Conservation (phyloP, 805 yeast genomes). For the Saccharomycopsis fibuligera region DNA sequence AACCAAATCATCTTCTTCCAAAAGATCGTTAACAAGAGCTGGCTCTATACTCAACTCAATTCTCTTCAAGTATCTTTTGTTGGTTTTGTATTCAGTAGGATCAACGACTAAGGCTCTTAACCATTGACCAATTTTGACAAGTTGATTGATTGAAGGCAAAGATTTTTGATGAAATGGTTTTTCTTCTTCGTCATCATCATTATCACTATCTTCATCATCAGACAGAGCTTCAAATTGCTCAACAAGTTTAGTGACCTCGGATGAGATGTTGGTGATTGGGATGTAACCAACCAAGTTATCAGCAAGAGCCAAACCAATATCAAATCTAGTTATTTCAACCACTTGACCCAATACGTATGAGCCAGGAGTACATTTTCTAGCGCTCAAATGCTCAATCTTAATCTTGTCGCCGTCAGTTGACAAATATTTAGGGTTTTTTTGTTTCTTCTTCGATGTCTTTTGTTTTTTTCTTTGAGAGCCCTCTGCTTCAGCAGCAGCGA, state of each 20-base stretch:
- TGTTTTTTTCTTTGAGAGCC: slow-evolving; percentile 30
- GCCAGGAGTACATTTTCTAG: slow-evolving; percentile 64
- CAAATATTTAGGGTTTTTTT: no score
- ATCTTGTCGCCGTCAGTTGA: slow-evolving; percentile 26
- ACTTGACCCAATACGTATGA: slow-evolving; percentile 75
- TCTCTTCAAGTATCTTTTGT: slow-evolving; percentile 44
- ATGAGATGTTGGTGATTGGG: slow-evolving; percentile 67
- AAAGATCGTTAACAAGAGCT: slow-evolving; percentile 51
- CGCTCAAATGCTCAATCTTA: slow-evolving; percentile 56
- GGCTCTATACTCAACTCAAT: slow-evolving; percentile 74
- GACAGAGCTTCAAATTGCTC: slow-evolving; percentile 50
- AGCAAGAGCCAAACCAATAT: slow-evolving; percentile 65
- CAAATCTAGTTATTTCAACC: slow-evolving; percentile 50
- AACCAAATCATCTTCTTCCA: slow-evolving; percentile 54
- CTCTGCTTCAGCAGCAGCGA: slow-evolving; percentile 18
- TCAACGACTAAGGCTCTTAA: slow-evolving; percentile 72
- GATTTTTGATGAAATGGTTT: slow-evolving; percentile 33
- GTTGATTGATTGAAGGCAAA: slow-evolving; percentile 48
- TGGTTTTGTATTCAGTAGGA: slow-evolving; percentile 33
- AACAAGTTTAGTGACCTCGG: slow-evolving; percentile 48
- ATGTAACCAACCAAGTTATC: slow-evolving; percentile 77
- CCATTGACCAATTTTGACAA: slow-evolving; percentile 77
- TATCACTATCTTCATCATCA: slow-evolving; percentile 37
- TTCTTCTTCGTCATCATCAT: slow-evolving; percentile 30
- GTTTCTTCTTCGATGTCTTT: slow-evolving; percentile 29